Evolutionary conservation across 192 early-diverging fungal species (phyloP).

Genomic region (Lunasporangiospora selenospora): DNA sequence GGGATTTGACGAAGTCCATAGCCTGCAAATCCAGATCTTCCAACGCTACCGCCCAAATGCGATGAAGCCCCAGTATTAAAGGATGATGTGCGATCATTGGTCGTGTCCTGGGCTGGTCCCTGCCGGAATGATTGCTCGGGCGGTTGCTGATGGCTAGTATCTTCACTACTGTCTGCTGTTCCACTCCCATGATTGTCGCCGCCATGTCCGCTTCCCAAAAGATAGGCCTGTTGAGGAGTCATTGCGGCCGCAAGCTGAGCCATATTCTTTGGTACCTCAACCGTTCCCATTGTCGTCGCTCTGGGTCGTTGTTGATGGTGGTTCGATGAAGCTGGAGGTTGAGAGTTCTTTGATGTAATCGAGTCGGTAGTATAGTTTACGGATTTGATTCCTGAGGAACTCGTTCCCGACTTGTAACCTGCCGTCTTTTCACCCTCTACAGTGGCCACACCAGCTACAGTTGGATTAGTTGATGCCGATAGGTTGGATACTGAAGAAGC

Average conservation of each 20-base stretch:
- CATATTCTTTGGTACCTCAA: constrained; percentile 47
- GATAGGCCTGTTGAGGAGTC: constrained; percentile 31
- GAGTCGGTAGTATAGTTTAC: too few species aligned
- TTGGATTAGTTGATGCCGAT: too few species aligned
- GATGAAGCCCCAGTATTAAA: not conserved
- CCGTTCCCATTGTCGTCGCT: constrained; percentile 47
- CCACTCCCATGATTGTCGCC: too few species aligned
- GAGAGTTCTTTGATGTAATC: too few species aligned
- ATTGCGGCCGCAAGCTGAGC: constrained; percentile 42
- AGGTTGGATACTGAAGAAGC: too few species aligned
- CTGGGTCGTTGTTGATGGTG: constrained; percentile 33
- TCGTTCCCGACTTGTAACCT: too few species aligned
- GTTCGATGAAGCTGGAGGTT: constrained; percentile 1
- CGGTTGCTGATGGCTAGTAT: too few species aligned
- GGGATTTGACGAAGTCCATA: constrained; percentile 36
- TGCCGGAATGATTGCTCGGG: not conserved
- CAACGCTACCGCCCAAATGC: not conserved
- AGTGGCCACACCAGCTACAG: too few species aligned
- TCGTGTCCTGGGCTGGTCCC: constrained; percentile 10
- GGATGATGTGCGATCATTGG: constrained; percentile 7
- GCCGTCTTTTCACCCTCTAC: too few species aligned
- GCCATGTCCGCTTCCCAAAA: too few species aligned
- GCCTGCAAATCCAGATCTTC: not conserved
- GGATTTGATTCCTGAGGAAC: too few species aligned
- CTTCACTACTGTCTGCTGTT: too few species aligned